These are phyloP conservation scores for Solanum sparsipilum DNA, from an alignment of 257 asterid genomes.

Conservation along the genomic window DNA sequence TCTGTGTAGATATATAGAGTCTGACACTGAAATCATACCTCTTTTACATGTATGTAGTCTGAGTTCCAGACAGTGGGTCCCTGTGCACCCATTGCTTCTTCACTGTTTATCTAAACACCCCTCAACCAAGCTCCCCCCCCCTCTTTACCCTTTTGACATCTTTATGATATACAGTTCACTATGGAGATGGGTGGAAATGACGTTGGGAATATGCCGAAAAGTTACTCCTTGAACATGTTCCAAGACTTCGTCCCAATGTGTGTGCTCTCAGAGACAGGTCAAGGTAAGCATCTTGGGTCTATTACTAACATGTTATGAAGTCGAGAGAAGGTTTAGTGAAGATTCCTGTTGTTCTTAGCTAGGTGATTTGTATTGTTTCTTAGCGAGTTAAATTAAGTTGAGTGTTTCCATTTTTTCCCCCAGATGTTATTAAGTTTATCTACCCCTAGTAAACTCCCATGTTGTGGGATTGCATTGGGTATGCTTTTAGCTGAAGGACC, in stretches of 20 bases:
- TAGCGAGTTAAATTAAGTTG: not conserved
- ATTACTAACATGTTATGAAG: not conserved
- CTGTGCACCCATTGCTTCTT: not conserved
- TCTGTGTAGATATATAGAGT: not conserved
- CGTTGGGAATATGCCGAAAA: conserved; percentile 50
- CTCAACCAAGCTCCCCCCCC: not conserved
- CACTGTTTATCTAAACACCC: not conserved
- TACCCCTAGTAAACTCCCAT: not conserved
- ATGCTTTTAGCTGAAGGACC: not conserved
- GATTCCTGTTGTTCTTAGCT: not conserved
- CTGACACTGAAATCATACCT: not conserved
- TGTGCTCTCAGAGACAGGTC: conserved; percentile 60
- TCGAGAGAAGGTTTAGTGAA: not conserved
- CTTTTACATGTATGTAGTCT: not conserved
- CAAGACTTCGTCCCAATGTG: conserved; percentile 91
- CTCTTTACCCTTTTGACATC: not conserved
- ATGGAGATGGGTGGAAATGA: conserved; percentile 85
- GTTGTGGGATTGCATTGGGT: not conserved
- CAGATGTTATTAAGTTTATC: not conserved
- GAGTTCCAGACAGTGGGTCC: not conserved
- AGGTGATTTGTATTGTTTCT: not conserved
- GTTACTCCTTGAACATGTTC: conserved; percentile 74
- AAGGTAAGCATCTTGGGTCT: conserved; percentile 34
- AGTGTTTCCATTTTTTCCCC: not conserved
- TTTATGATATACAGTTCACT: conserved; percentile 40